These are phyloP conservation scores for Ulmus americana DNA, from an alignment of 331 rosid genomes.

Conservation along the genomic window DNA sequence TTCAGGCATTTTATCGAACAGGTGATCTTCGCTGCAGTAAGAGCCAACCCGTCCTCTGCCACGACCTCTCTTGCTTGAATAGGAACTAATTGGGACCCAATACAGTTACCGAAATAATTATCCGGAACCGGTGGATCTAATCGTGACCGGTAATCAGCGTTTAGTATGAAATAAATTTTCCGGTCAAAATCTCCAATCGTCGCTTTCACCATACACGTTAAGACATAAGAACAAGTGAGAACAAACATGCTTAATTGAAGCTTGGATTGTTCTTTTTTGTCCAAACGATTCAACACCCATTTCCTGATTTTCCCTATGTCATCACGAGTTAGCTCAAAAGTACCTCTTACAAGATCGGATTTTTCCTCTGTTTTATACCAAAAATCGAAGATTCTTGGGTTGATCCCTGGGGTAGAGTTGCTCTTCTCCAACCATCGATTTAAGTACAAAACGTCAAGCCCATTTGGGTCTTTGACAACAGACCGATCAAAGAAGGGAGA, in stretches of 20 bases:
- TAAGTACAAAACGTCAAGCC: slow-evolving; percentile 3
- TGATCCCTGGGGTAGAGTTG: slow-evolving; percentile 6
- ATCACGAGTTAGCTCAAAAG: slow-evolving; percentile 25
- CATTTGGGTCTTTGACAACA: slow-evolving; percentile 16
- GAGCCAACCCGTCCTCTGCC: slow-evolving; percentile 35
- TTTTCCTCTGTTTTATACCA: too few relatives aligned
- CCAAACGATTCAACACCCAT: background rate
- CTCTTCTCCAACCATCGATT: slow-evolving; percentile 8
- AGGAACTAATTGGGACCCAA: background rate
- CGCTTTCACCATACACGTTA: slow-evolving; percentile 34
- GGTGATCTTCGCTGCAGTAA: slow-evolving; percentile 23
- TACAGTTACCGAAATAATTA: slow-evolving; percentile 54
- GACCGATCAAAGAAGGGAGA: slow-evolving; percentile 29
- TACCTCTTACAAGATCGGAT: slow-evolving; percentile 22
- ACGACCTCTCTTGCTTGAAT: slow-evolving; percentile 16
- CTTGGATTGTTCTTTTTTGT: background rate
- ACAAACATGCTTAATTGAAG: slow-evolving; percentile 33
- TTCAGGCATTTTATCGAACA: slow-evolving; percentile 25
- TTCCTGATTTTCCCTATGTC: slow-evolving; percentile 34
- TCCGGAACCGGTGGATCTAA: slow-evolving; percentile 30
- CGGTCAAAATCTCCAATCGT: background rate
- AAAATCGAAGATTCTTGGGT: background rate
- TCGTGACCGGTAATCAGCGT: slow-evolving; percentile 35
- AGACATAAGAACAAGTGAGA: slow-evolving; percentile 26
- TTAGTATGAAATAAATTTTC: background rate